phyloP scores from a whole-genome alignment of 345 rosid species.

The Tarenaya hassleriana region DNA sequence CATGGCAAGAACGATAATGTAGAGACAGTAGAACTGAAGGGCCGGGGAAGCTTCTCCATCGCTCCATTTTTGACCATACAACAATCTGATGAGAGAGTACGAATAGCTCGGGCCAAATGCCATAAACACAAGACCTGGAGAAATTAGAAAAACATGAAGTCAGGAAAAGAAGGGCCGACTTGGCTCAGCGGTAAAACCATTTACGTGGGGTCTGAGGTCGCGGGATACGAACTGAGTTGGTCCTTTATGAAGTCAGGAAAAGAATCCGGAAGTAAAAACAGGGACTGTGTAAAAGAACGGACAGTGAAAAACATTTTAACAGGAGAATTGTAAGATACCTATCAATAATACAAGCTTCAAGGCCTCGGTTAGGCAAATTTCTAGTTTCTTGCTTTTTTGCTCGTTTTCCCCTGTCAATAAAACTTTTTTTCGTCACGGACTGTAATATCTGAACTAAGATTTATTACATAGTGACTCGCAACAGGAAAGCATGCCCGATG shows the following conservation, averaged over 20 bases:
- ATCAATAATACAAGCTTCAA: constrained; percentile 78
- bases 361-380: constrained; percentile 61
- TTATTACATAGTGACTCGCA: no score
- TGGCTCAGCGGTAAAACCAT: no score
- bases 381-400: constrained; percentile 48
- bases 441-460: not conserved
- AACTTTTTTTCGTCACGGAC: not conserved
- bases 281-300: constrained; percentile 1
- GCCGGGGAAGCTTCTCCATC: constrained; percentile 89
- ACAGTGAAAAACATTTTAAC: not conserved
- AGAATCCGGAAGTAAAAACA: not conserved
- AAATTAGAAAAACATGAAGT: constrained; percentile 1
- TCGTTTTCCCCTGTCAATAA: constrained; percentile 44
- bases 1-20: constrained; percentile 72
- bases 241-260: constrained; percentile 4
- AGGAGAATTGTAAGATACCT: constrained; percentile 35
- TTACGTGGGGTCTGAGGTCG: no score
- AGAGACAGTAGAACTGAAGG: constrained; percentile 74
- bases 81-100: constrained; percentile 76
- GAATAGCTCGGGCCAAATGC: constrained; percentile 98
- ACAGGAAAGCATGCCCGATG: no score
- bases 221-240: no score
- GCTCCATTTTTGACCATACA: constrained; percentile 92
- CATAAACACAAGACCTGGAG: constrained; percentile 64
- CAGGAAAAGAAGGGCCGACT: no score